Percentiles rank a stretch among this genome's conserved stretches.
Evolutionary conservation across 164 flowering plant genomes (phyloP).

Genomic region (Piper betle): DNA sequence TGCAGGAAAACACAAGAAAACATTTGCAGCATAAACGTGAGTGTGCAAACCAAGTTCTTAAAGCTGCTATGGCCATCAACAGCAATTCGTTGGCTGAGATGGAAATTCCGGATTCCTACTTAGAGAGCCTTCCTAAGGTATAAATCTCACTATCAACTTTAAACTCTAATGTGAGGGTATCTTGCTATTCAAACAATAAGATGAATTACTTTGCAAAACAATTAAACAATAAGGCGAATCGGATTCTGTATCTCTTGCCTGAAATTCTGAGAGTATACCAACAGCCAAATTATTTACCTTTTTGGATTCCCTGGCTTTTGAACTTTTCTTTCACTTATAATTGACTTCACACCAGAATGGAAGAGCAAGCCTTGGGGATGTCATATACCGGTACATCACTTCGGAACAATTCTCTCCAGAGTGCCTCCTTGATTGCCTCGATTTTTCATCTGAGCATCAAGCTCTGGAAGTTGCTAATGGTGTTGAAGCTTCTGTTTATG

Average conservation of each 20-base stretch:
- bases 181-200: neutral
- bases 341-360: neutral
- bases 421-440: conserved; percentile 35
- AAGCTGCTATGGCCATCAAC: conserved; percentile 90
- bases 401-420: conserved; percentile 49
- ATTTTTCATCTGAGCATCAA: conserved; percentile 38
- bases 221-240: too few species aligned
- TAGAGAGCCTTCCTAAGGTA: conserved; percentile 91
- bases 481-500: conserved; percentile 40
- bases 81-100: conserved; percentile 63
- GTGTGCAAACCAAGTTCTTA: conserved; percentile 70
- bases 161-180: neutral
- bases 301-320: too few species aligned
- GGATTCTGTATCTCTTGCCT: too few species aligned
- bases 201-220: too few species aligned
- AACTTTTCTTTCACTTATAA: too few species aligned
- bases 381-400: conserved; percentile 26
- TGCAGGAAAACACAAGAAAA: conserved; percentile 50
- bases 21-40: conserved; percentile 68
- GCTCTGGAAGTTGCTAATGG: conserved; percentile 43
- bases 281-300: too few species aligned
- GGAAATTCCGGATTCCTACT: conserved; percentile 86
- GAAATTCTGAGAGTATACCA: too few species aligned
- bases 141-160: too few species aligned
- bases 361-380: neutral